A percentile compares a stretch with the other conserved stretches of the same genome.
phyloP scores from a whole-genome alignment of 2,329 filamentous ascomycete genomes.

The Cladophialophora immunda region DNA sequence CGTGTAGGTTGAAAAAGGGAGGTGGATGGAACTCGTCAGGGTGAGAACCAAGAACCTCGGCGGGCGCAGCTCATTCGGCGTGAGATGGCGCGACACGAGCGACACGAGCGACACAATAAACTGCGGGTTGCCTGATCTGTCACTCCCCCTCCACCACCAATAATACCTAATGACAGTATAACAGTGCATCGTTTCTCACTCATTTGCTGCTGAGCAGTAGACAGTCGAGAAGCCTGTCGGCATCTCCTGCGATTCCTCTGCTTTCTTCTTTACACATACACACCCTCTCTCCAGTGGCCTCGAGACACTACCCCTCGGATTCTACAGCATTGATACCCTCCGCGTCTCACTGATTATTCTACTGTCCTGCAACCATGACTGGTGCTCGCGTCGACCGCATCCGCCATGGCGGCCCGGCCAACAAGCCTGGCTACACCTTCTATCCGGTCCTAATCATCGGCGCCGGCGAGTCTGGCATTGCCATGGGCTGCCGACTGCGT shows the following conservation, averaged over 20 bases:
- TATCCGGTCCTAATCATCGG: conserved; percentile 66
- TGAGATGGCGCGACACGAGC: neutral
- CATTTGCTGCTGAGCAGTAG: neutral
- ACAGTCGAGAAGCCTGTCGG: neutral
- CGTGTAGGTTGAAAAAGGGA: neutral
- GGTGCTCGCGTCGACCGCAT: conserved; percentile 48
- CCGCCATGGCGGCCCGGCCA: conserved; percentile 50
- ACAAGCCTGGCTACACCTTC: conserved; percentile 52
- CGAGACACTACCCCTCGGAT: too few species aligned
- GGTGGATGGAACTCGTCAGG: too few species aligned
- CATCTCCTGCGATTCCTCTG: too few species aligned
- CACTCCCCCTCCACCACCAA: neutral
- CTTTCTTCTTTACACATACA: neutral
- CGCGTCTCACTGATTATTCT: neutral
- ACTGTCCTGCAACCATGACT: conserved; percentile 37
- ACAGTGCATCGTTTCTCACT: too few species aligned
- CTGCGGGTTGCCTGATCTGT: neutral
- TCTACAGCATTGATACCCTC: too few species aligned
- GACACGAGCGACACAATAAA: neutral
- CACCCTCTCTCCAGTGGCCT: too few species aligned
- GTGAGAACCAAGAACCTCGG: neutral
- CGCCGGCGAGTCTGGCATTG: conserved; percentile 69
- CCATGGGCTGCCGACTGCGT: conserved; percentile 67
- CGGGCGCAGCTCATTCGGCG: neutral
- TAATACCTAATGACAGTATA: neutral